Evolutionary conservation across 2,329 filamentous ascomycete species (phyloP).

Genomic region (Pezicula radicicola): DNA sequence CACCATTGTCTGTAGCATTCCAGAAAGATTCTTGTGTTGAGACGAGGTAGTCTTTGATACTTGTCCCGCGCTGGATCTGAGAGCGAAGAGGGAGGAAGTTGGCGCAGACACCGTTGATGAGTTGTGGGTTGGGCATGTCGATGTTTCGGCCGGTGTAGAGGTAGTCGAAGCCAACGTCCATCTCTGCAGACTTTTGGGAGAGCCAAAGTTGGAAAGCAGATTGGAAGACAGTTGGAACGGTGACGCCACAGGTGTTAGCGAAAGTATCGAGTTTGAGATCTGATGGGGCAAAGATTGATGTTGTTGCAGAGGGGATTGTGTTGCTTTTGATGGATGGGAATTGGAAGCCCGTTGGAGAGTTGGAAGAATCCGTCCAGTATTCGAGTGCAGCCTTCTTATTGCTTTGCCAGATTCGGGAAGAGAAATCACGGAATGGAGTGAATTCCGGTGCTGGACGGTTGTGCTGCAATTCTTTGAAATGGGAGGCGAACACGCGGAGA

Average conservation of each 20-base stretch:
- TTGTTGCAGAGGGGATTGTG: background rate
- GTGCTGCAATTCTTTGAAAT: slow-evolving; percentile 25
- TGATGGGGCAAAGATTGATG: slow-evolving; percentile 4
- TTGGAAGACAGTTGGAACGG: slow-evolving; percentile 33
- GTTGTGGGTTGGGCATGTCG: slow-evolving; percentile 31
- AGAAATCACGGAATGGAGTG: slow-evolving; percentile 14
- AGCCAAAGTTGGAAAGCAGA: slow-evolving; percentile 29
- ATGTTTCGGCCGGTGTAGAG: slow-evolving; percentile 36
- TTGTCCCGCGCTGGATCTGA: slow-evolving; percentile 5
- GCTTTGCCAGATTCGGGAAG: slow-evolving; percentile 6
- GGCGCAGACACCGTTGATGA: slow-evolving; percentile 33
- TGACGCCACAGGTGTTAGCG: slow-evolving; percentile 24
- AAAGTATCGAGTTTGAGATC: slow-evolving; percentile 17
- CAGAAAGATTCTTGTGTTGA: slow-evolving; percentile 26
- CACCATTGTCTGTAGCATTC: slow-evolving; percentile 26
- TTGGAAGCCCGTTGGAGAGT: slow-evolving; percentile 1
- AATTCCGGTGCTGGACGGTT: slow-evolving; percentile 6
- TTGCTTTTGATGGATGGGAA: slow-evolving; percentile 3
- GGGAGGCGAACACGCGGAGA: slow-evolving; percentile 33
- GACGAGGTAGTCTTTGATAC: slow-evolving; percentile 15
- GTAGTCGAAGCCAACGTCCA: slow-evolving; percentile 31
- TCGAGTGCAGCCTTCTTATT: slow-evolving; percentile 5
- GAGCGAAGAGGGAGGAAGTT: slow-evolving; percentile 33
- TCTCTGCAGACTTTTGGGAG: slow-evolving; percentile 13
- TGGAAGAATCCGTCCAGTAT: slow-evolving; percentile 17